Percentiles rank a stretch among this genome's conserved stretches.
Evolutionary conservation across 352 stramenopile species (phyloP).

Genomic region (Sclerospora graminicola): DNA sequence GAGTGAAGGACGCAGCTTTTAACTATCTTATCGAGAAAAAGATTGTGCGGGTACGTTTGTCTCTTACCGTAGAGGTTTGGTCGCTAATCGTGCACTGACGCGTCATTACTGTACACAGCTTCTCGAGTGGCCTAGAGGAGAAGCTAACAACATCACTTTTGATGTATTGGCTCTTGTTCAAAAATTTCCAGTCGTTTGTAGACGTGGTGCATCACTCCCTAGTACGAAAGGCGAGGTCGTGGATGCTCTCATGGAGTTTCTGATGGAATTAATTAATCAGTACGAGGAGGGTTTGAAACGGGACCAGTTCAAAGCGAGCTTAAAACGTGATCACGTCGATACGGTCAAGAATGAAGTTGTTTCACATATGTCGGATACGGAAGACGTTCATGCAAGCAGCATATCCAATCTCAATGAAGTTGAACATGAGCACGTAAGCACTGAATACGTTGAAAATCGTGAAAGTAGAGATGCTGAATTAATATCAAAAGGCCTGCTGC

Average conservation of each 20-base stretch:
- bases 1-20: constrained; percentile 34
- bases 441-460: neutral
- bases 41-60: constrained; percentile 30
- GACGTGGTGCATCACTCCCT: constrained; percentile 12
- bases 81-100: constrained; percentile 3
- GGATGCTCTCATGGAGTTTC: constrained; percentile 32
- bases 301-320: constrained; percentile 23
- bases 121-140: constrained; percentile 8
- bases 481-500: constrained; percentile 16
- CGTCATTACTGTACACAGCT: constrained; percentile 11
- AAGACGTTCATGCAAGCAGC: neutral
- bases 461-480: constrained; percentile 9
- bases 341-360: constrained; percentile 7
- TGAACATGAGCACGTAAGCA: neutral
- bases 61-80: neutral
- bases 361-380: neutral
- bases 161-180: constrained; percentile 31
- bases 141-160: constrained; percentile 13
- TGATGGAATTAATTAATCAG: constrained; percentile 26
- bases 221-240: constrained; percentile 30
- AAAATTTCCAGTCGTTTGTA: constrained; percentile 25
- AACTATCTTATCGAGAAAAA: constrained; percentile 33
- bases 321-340: constrained; percentile 10
- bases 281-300: constrained; percentile 22
- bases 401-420: constrained; percentile 1